A percentile compares a stretch with the other conserved stretches of the same genome.
These are phyloP conservation scores for Pisolithus albus DNA, from an alignment of 768 basidiomycete genomes.

Conservation along the genomic window DNA sequence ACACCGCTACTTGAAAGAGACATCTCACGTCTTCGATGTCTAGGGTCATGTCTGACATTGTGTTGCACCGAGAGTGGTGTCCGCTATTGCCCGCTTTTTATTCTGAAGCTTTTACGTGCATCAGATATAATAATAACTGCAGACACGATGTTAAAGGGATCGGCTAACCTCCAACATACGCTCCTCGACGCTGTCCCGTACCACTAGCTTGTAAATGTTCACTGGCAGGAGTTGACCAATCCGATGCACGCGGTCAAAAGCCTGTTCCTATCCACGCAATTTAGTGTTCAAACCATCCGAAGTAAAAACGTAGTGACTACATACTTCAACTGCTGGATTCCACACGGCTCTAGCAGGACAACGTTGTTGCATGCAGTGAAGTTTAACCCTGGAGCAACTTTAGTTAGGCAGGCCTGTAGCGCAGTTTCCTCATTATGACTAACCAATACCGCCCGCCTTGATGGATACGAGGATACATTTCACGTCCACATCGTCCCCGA, in stretches of 20 bases:
- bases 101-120: not conserved
- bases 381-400: not conserved
- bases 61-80: not conserved
- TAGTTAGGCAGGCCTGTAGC: not conserved
- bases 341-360: not conserved
- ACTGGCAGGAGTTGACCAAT: not conserved
- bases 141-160: not conserved
- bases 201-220: slow-evolving; percentile 1
- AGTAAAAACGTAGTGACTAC: not conserved
- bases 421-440: not conserved
- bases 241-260: not conserved
- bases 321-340: not conserved
- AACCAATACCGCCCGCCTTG: not conserved
- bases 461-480: not conserved
- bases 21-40: no score
- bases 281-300: not conserved
- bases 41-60: not conserved
- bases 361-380: not conserved
- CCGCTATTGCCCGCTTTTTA: not conserved
- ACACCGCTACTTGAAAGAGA: no score
- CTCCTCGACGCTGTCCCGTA: not conserved
- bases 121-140: not conserved
- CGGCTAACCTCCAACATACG: not conserved
- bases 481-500: not conserved
- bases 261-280: not conserved